phyloP scores from a whole-genome alignment of 768 basidiomycete genomes.

The Trametes cinnabarina region DNA sequence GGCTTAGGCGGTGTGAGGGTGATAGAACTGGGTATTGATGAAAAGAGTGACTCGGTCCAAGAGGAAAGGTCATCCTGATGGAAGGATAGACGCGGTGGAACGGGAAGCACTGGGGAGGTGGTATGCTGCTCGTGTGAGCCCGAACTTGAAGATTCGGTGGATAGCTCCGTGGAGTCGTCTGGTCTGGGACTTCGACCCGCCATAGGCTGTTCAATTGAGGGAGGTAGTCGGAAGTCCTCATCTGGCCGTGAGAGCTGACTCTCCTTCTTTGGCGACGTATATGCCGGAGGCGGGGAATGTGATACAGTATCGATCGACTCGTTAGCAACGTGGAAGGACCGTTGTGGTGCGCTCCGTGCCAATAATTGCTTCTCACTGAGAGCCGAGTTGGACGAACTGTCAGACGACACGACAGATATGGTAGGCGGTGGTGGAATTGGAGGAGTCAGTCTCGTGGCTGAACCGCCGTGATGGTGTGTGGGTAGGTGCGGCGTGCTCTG shows the following conservation, averaged over 20 bases:
- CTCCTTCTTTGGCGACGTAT: conserved; percentile 29
- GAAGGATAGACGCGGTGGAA: conserved; percentile 55
- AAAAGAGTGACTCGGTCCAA: conserved; percentile 56
- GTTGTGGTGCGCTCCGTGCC: conserved; percentile 37
- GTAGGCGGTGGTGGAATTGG: conserved; percentile 11
- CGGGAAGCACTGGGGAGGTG: conserved; percentile 11
- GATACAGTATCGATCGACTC: conserved; percentile 28
- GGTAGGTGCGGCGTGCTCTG: conserved; percentile 16
- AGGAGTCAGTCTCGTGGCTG: conserved; percentile 11
- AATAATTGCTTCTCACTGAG: conserved; percentile 20
- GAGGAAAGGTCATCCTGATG: conserved; percentile 51
- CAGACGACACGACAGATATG: conserved; percentile 11
- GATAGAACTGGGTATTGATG: conserved; percentile 41
- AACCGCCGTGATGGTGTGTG: conserved; percentile 5
- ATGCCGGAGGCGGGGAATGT: conserved; percentile 49
- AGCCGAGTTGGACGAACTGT: conserved; percentile 16
- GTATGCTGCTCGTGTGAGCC: background rate
- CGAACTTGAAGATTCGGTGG: conserved; percentile 3
- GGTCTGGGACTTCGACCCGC: background rate
- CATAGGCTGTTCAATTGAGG: conserved; percentile 5
- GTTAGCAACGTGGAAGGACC: conserved; percentile 44
- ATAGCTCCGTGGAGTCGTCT: background rate
- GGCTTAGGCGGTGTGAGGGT: conserved; percentile 17
- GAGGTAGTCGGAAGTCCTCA: conserved; percentile 21
- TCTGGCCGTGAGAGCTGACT: conserved; percentile 1